Conservation (phyloP, 768 basidiomycete genomes). For the Holtermannia corniformis region DNA sequence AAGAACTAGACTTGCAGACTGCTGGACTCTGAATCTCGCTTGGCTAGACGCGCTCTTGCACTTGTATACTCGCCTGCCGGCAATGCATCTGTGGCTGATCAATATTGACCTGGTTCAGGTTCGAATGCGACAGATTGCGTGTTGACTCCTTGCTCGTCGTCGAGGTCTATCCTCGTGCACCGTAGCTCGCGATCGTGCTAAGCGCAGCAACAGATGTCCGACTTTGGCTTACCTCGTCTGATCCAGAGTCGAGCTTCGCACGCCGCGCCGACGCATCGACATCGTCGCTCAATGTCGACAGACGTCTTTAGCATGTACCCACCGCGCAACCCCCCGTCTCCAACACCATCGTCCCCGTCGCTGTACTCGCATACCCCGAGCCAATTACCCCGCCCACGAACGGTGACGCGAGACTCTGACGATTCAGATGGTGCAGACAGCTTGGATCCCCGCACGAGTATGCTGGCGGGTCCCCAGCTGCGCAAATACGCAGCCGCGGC, state of each 20-base stretch:
- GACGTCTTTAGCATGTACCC: background rate
- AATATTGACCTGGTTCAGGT: slow-evolving; percentile 5
- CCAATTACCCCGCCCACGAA: background rate
- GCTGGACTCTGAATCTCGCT: background rate
- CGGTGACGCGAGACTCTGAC: background rate
- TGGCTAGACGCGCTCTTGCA: no score
- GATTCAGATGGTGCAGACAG: background rate
- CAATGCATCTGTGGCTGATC: background rate
- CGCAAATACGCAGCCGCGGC: slow-evolving; percentile 7
- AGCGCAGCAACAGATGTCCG: slow-evolving; percentile 1
- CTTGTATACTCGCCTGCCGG: background rate
- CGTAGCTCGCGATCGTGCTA: background rate
- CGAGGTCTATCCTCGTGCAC: background rate
- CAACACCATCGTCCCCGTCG: slow-evolving; percentile 16
- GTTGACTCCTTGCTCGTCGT: slow-evolving; percentile 5
- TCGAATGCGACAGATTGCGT: slow-evolving; percentile 3
- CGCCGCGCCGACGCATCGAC: no score
- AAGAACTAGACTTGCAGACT: slow-evolving; percentile 13
- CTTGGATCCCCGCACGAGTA: slow-evolving; percentile 8
- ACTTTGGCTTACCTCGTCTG: no score
- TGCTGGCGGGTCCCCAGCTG: slow-evolving; percentile 13
- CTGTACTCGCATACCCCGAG: slow-evolving; percentile 11
- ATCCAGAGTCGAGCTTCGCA: no score
- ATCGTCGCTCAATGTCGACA: background rate
- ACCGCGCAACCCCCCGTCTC: slow-evolving; percentile 4